Percentiles rank a stretch among this genome's conserved stretches.
phyloP scores from a whole-genome alignment of 257 asterid genomes.

The Fraxinus excelsior region DNA sequence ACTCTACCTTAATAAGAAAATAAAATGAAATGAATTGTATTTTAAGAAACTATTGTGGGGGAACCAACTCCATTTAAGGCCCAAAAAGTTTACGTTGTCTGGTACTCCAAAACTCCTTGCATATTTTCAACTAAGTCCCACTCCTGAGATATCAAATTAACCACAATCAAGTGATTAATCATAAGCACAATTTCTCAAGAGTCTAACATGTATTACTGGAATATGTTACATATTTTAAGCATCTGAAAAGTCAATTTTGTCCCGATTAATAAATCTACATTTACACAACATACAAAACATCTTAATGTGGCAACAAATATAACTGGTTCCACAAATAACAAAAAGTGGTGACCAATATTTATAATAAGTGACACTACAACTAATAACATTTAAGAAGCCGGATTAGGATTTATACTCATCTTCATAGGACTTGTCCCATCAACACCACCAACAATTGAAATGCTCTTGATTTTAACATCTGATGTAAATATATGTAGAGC shows the following conservation, averaged over 20 bases:
- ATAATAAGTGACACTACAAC: background rate
- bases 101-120: slow-evolving; percentile 84
- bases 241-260: slow-evolving; percentile 94
- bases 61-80: slow-evolving; percentile 13
- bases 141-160: slow-evolving; percentile 55
- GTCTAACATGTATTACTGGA: slow-evolving; percentile 52
- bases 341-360: background rate
- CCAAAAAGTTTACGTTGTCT: slow-evolving; percentile 64
- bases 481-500: slow-evolving; percentile 68
- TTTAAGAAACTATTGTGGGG: slow-evolving; percentile 7
- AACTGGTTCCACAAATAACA: background rate
- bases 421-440: slow-evolving; percentile 90
- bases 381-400: slow-evolving; percentile 20
- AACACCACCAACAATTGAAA: slow-evolving; percentile 86
- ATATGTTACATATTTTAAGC: slow-evolving; percentile 85
- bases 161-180: slow-evolving; percentile 13
- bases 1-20: background rate
- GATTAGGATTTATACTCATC: slow-evolving; percentile 77
- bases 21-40: slow-evolving; percentile 7
- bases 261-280: slow-evolving; percentile 82
- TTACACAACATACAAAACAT: slow-evolving; percentile 20
- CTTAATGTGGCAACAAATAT: background rate
- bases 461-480: slow-evolving; percentile 93
- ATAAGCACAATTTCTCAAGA: slow-evolving; percentile 1
- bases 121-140: slow-evolving; percentile 91